phyloP scores from a whole-genome alignment of 371 early-diverging fungal genomes.

The Gilbertella persicaria region DNA sequence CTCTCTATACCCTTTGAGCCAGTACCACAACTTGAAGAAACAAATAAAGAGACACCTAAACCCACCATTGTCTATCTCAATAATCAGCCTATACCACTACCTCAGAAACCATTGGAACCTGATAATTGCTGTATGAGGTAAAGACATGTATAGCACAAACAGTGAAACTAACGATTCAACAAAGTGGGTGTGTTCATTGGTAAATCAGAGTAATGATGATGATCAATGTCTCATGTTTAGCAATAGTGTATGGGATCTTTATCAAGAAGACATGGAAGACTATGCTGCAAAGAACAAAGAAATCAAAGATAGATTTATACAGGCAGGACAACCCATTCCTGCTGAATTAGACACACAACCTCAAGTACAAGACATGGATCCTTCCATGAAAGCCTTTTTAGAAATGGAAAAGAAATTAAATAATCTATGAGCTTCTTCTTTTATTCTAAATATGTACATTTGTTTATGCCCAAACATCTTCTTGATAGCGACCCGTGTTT shows the following conservation, averaged over 20 bases:
- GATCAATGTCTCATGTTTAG: neutral
- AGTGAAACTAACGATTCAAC: neutral
- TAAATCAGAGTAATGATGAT: conserved; percentile 14
- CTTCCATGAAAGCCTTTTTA: conserved; percentile 46
- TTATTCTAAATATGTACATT: neutral
- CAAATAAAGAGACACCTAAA: no score
- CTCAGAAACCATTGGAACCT: conserved; percentile 34
- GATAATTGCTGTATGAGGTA: conserved; percentile 55
- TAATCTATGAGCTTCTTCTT: no score
- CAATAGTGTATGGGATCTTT: conserved; percentile 49
- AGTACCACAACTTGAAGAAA: neutral
- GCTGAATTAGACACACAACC: conserved; percentile 17
- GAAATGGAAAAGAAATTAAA: conserved; percentile 44
- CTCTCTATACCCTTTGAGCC: conserved; percentile 17
- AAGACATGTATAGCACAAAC: neutral
- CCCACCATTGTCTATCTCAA: conserved; percentile 24
- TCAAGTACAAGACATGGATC: conserved; percentile 44
- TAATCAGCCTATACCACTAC: conserved; percentile 27
- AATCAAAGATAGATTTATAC: conserved; percentile 25
- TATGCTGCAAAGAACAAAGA: conserved; percentile 27
- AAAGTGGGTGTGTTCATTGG: conserved; percentile 49
- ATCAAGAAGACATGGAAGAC: conserved; percentile 48
- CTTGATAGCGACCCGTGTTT: conserved; percentile 83
- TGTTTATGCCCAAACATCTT: conserved; percentile 90
- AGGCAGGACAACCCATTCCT: conserved; percentile 32